A percentile compares a stretch with the other conserved stretches of the same genome.
These are phyloP conservation scores for Mikania micrantha DNA, from an alignment of 129 eudicot species.

Conservation along the genomic window DNA sequence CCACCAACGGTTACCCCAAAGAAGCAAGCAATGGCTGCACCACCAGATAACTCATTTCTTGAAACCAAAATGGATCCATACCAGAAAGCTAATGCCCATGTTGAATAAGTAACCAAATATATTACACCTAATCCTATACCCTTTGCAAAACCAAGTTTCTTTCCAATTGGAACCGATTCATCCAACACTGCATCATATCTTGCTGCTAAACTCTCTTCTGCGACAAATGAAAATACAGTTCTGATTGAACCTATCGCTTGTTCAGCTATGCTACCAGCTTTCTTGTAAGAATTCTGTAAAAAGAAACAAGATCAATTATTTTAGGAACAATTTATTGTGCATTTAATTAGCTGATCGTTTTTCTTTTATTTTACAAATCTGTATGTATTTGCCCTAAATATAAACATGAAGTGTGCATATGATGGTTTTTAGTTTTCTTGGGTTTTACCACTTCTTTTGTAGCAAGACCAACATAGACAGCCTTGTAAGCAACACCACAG, in stretches of 20 bases:
- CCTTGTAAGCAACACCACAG: constrained; percentile 78
- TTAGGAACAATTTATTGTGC: not conserved
- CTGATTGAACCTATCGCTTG: constrained; percentile 74
- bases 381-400: not conserved
- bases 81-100: constrained; percentile 96
- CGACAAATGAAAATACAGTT: constrained; percentile 72
- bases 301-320: not conserved
- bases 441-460: constrained; percentile 67
- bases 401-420: not conserved
- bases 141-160: constrained; percentile 74
- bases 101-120: constrained; percentile 67
- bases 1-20: constrained; percentile 87
- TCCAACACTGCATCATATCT: constrained; percentile 51
- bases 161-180: constrained; percentile 55
- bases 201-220: constrained; percentile 56
- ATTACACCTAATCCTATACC: constrained; percentile 76
- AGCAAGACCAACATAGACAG: constrained; percentile 69
- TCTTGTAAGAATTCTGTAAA: constrained; percentile 57
- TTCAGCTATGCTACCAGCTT: constrained; percentile 77
- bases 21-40: constrained; percentile 87
- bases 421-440: not conserved
- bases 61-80: constrained; percentile 76
- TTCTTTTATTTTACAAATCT: too few species aligned
- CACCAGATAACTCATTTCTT: constrained; percentile 44
- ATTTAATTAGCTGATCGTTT: too few species aligned